phyloP scores from a whole-genome alignment of 2,329 filamentous ascomycete genomes.

The Colletotrichum costaricense region DNA sequence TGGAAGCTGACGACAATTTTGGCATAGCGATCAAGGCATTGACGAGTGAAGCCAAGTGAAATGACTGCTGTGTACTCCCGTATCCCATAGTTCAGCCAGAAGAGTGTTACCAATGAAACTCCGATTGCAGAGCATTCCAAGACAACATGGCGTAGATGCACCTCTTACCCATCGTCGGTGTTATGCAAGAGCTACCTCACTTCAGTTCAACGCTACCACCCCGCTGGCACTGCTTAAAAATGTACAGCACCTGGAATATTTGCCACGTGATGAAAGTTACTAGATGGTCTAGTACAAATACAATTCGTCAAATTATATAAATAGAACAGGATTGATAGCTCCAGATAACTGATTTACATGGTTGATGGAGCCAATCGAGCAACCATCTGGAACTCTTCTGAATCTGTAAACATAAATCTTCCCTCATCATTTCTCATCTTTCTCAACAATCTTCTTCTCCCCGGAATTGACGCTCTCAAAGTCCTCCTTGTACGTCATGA shows the following conservation, averaged over 20 bases:
- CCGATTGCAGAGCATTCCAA: too few species aligned
- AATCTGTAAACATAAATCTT: neutral
- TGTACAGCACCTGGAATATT: neutral
- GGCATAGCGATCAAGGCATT: too few species aligned
- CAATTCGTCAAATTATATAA: neutral
- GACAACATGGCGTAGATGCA: too few species aligned
- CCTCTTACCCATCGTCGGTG: too few species aligned
- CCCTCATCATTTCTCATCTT: slow-evolving; percentile 2
- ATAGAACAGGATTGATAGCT: neutral
- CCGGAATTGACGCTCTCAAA: neutral
- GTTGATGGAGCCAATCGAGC: neutral
- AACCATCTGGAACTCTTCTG: neutral
- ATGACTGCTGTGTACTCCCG: too few species aligned
- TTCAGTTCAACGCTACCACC: too few species aligned
- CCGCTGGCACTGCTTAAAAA: too few species aligned
- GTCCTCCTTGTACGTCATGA: slow-evolving; percentile 30
- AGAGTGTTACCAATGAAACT: too few species aligned
- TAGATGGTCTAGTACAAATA: neutral
- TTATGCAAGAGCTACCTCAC: too few species aligned
- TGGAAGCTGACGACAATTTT: too few species aligned
- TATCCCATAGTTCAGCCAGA: too few species aligned
- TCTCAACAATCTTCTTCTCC: slow-evolving; percentile 14
- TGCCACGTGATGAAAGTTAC: neutral
- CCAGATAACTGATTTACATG: neutral
- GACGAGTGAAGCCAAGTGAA: too few species aligned